phyloP scores from a whole-genome alignment of 2,329 filamentous ascomycete species.

The Pezicula neosporulosa region DNA sequence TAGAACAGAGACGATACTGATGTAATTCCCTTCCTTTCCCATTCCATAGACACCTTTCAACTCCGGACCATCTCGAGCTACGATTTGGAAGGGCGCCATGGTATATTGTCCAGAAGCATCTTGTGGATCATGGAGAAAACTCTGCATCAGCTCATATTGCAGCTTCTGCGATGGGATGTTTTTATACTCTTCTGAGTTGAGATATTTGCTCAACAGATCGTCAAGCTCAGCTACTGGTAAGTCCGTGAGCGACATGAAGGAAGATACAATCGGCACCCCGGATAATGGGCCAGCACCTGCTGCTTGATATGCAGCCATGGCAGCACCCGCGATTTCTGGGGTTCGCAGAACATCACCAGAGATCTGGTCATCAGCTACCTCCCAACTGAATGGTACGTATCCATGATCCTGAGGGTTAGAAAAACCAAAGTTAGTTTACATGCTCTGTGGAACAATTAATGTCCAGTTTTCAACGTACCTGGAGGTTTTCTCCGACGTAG shows the following conservation, averaged over 20 bases:
- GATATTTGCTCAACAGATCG: slow-evolving; percentile 1
- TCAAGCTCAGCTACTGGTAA: slow-evolving; percentile 2
- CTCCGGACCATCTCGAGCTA: slow-evolving; percentile 7
- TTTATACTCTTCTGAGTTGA: slow-evolving; percentile 1
- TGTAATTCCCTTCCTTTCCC: slow-evolving; percentile 10
- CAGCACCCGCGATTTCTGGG: slow-evolving; percentile 7
- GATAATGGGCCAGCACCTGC: slow-evolving; percentile 10
- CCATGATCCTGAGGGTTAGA: background rate
- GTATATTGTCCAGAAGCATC: slow-evolving; percentile 11
- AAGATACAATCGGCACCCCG: slow-evolving; percentile 8
- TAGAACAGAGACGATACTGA: slow-evolving; percentile 29
- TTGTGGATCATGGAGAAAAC: slow-evolving; percentile 6
- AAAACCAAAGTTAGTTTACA: too few species aligned
- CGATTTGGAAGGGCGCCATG: slow-evolving; percentile 11
- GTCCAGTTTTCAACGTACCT: slow-evolving; percentile 2
- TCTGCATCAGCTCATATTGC: slow-evolving; percentile 6
- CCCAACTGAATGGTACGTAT: slow-evolving; percentile 3
- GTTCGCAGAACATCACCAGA: slow-evolving; percentile 4
- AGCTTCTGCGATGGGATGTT: slow-evolving; percentile 3
- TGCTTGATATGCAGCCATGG: slow-evolving; percentile 10
- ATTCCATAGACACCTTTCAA: slow-evolving; percentile 9
- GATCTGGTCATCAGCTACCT: slow-evolving; percentile 1
- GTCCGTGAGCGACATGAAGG: slow-evolving; percentile 11
- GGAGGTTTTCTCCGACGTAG: slow-evolving; percentile 22
- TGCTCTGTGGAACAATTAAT: background rate